Percentiles rank a stretch among this genome's conserved stretches.
phyloP scores from a whole-genome alignment of 2,329 filamentous ascomycete species.

The Fusarium falciforme region DNA sequence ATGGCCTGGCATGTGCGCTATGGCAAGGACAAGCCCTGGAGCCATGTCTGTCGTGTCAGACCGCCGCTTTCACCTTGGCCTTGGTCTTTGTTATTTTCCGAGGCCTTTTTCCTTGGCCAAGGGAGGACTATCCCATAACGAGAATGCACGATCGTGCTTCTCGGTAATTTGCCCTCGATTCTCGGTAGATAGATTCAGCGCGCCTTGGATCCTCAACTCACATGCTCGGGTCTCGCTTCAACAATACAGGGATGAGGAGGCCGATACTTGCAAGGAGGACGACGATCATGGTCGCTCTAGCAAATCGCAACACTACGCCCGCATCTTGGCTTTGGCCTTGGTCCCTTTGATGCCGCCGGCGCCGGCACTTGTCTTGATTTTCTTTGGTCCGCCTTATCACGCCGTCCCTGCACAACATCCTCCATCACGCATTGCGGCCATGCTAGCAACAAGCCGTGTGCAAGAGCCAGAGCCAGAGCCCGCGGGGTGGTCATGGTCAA shows the following conservation, averaged over 20 bases:
- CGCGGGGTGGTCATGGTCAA: slow-evolving; percentile 31
- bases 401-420: slow-evolving; percentile 37
- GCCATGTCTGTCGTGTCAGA: neutral
- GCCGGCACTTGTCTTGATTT: slow-evolving; percentile 39
- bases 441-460: slow-evolving; percentile 9
- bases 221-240: neutral
- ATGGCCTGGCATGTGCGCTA: slow-evolving; percentile 3
- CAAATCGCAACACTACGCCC: slow-evolving; percentile 26
- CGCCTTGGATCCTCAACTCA: slow-evolving; percentile 2
- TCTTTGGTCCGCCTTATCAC: slow-evolving; percentile 31
- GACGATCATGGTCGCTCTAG: slow-evolving; percentile 26
- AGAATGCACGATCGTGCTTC: slow-evolving; percentile 3
- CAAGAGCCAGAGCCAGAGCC: slow-evolving; percentile 10
- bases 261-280: slow-evolving; percentile 1
- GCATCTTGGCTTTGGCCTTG: slow-evolving; percentile 32
- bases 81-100: neutral
- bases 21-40: neutral
- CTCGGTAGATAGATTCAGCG: slow-evolving; percentile 6
- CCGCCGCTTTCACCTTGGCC: neutral
- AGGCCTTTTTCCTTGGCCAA: neutral
- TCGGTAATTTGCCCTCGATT: neutral
- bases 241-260: slow-evolving; percentile 1
- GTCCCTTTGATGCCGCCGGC: slow-evolving; percentile 35
- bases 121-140: neutral
- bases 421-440: slow-evolving; percentile 1